phyloP scores from a whole-genome alignment of 2,329 filamentous ascomycete genomes.

The Cucurbitaria berberidis region DNA sequence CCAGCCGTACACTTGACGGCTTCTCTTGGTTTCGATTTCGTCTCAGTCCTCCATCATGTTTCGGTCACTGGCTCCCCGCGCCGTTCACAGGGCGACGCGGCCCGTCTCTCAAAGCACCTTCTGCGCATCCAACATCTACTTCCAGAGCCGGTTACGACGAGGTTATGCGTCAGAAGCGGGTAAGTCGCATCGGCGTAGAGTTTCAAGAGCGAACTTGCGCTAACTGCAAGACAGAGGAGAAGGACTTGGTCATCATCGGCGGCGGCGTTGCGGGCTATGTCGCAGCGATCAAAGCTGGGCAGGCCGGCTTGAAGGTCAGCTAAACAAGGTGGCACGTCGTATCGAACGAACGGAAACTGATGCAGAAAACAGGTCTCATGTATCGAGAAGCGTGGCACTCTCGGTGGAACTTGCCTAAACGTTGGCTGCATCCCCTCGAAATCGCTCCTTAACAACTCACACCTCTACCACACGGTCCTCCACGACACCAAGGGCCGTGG shows the following conservation, averaged over 20 bases:
- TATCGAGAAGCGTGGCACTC: conserved; percentile 95
- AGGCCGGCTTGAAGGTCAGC: conserved; percentile 90
- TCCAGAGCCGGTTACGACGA: conserved; percentile 60
- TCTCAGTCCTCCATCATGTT: conserved; percentile 54
- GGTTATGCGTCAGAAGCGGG: conserved; percentile 63
- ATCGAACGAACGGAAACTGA: conserved; percentile 11
- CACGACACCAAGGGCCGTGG: conserved; percentile 97
- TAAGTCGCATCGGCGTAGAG: conserved; percentile 40
- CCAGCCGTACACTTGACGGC: conserved; percentile 39
- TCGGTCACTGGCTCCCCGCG: conserved; percentile 58
- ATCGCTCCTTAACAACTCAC: conserved; percentile 99
- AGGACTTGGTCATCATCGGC: conserved; percentile 96
- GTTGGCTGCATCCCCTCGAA: conserved; percentile 99
- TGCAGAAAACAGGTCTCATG: conserved; percentile 75
- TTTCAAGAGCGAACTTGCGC: conserved; percentile 27
- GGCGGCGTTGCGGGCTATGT: conserved; percentile 99
- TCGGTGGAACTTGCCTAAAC: conserved; percentile 97
- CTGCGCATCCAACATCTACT: conserved; percentile 52
- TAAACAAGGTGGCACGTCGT: conserved; percentile 1
- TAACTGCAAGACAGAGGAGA: conserved; percentile 71
- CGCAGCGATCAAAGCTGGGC: conserved; percentile 97
- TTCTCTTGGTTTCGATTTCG: conserved; percentile 32
- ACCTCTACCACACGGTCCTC: conserved; percentile 94
- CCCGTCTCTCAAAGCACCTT: conserved; percentile 48
- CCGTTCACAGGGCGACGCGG: conserved; percentile 52